phyloP scores from a whole-genome alignment of 805 yeast species.

The Yamadazyma takamatsuzukensis region DNA sequence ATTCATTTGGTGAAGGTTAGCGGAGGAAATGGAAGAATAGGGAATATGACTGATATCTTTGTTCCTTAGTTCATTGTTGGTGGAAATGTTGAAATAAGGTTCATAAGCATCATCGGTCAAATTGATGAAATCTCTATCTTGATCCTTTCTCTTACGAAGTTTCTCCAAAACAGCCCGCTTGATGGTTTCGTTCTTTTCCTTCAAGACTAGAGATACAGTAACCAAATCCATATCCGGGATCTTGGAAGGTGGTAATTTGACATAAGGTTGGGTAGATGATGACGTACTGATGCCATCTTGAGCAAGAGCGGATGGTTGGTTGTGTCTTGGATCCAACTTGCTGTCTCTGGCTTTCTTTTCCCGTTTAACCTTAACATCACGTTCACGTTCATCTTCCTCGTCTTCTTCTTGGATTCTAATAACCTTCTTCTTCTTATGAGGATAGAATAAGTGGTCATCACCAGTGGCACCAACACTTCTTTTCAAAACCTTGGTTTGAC shows the following conservation, averaged over 20 bases:
- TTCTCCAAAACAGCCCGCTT: conserved; percentile 83
- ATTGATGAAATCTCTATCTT: conserved; percentile 75
- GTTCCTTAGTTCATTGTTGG: conserved; percentile 41
- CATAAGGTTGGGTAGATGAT: conserved; percentile 66
- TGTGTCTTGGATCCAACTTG: conserved; percentile 13
- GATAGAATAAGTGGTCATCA: conserved; percentile 77
- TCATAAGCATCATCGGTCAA: conserved; percentile 82
- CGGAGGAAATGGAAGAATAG: conserved; percentile 69
- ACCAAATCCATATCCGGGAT: conserved; percentile 90
- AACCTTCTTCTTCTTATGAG: conserved; percentile 67
- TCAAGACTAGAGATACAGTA: conserved; percentile 70
- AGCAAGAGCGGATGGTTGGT: conserved; percentile 6
- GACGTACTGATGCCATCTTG: conserved; percentile 11
- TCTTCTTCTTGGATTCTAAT: conserved; percentile 33
- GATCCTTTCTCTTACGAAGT: conserved; percentile 65
- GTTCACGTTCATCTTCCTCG: conserved; percentile 25
- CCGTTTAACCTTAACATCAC: conserved; percentile 22
- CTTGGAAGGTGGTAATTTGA: conserved; percentile 82
- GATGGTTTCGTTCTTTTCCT: conserved; percentile 73
- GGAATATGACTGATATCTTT: conserved; percentile 66
- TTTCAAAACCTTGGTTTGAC: conserved; percentile 68
- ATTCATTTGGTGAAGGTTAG: conserved; percentile 62
- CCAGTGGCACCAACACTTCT: conserved; percentile 73
- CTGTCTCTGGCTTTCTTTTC: conserved; percentile 15
- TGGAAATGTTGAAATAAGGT: conserved; percentile 70